phyloP scores from a whole-genome alignment of 1,284 basidiomycete genomes.

The Leccinum pachyderme region DNA sequence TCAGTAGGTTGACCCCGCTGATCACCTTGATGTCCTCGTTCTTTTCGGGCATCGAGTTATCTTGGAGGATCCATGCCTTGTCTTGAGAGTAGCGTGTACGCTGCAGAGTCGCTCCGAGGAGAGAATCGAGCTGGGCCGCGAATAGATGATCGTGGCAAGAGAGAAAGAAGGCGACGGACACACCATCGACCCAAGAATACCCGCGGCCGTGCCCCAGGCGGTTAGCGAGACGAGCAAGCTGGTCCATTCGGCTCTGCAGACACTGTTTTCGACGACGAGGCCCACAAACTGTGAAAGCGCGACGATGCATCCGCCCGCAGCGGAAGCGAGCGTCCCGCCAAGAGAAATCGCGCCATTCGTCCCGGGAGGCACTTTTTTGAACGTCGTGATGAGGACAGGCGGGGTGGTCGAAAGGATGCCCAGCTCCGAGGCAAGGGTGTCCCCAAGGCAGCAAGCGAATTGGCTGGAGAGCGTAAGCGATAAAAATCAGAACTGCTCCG shows the following conservation, averaged over 20 bases:
- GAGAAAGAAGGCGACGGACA: constrained; percentile 19
- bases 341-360: constrained; percentile 88
- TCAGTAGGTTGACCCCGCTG: constrained; percentile 70
- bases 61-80: constrained; percentile 64
- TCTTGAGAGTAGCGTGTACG: constrained; percentile 70
- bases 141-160: neutral
- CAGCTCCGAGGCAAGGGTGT: constrained; percentile 79
- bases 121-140: constrained; percentile 72
- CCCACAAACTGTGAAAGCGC: constrained; percentile 58
- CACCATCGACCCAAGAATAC: constrained; percentile 36
- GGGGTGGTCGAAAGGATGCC: constrained; percentile 73
- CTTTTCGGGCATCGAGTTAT: constrained; percentile 43
- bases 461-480: constrained; percentile 47
- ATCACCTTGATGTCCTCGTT: constrained; percentile 49
- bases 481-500: neutral
- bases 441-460: constrained; percentile 81
- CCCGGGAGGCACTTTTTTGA: constrained; percentile 76
- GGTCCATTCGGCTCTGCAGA: constrained; percentile 40
- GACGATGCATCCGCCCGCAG: constrained; percentile 73
- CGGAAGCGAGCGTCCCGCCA: constrained; percentile 73
- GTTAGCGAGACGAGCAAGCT: constrained; percentile 45
- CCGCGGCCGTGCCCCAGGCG: constrained; percentile 51
- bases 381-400: constrained; percentile 76
- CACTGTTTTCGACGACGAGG: constrained; percentile 63
- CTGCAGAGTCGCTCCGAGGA: constrained; percentile 89